phyloP scores from a whole-genome alignment of 176 grass and related monocot species.

The Juncus inflexus region DNA sequence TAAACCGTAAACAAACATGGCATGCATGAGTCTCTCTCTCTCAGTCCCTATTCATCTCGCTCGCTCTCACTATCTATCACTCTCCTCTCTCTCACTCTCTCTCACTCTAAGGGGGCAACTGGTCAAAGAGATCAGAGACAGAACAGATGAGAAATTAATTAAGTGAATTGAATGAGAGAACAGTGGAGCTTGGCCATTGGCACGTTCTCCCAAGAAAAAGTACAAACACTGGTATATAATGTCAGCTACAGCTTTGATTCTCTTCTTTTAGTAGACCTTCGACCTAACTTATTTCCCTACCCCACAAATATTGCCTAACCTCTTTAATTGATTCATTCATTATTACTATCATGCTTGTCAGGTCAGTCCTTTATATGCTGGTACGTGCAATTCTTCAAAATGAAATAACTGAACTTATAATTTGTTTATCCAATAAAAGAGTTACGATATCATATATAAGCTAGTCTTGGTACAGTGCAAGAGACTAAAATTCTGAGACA shows the following conservation, averaged over 20 bases:
- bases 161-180: constrained; percentile 21
- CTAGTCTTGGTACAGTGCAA: too few relatives aligned
- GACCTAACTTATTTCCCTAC: constrained; percentile 24
- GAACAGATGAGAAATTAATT: constrained; percentile 19
- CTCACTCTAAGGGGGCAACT: not conserved
- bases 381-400: too few relatives aligned
- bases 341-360: not conserved
- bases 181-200: constrained; percentile 15
- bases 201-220: constrained; percentile 16
- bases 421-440: too few relatives aligned
- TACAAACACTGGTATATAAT: constrained; percentile 25
- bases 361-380: too few relatives aligned
- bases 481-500: too few relatives aligned
- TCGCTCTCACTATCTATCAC: too few relatives aligned
- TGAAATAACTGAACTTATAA: too few relatives aligned
- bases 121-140: constrained; percentile 28
- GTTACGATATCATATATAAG: too few relatives aligned
- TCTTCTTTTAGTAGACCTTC: constrained; percentile 19
- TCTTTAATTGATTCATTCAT: not conserved
- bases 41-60: too few relatives aligned
- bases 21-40: too few relatives aligned
- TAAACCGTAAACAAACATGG: too few relatives aligned
- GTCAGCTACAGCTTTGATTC: constrained; percentile 34
- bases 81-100: too few relatives aligned
- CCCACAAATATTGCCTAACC: constrained; percentile 27